A percentile compares a stretch with the other conserved stretches of the same genome.
phyloP scores from a whole-genome alignment of 192 early-diverging fungal genomes.

The Linnemannia exigua region DNA sequence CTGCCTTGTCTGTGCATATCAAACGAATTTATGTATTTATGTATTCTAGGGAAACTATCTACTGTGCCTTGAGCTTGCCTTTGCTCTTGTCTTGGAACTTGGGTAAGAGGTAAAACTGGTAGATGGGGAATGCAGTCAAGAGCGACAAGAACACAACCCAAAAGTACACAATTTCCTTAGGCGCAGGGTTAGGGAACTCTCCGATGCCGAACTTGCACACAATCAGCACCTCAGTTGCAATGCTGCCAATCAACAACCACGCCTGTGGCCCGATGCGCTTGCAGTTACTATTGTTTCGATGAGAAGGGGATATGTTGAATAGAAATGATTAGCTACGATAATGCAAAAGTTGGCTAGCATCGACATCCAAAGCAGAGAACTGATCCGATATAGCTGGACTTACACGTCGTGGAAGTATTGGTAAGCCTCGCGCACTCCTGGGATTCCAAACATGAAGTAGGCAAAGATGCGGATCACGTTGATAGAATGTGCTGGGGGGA shows the following conservation, averaged over 20 bases:
- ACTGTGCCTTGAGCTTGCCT: slow-evolving; percentile 21
- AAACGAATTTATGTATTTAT: background rate
- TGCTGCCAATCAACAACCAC: slow-evolving; percentile 90
- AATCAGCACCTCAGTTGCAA: slow-evolving; percentile 94
- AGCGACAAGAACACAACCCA: slow-evolving; percentile 76
- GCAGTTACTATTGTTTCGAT: slow-evolving; percentile 66
- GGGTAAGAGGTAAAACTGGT: slow-evolving; percentile 71
- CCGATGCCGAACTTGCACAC: slow-evolving; percentile 89
- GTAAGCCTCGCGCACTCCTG: slow-evolving; percentile 91
- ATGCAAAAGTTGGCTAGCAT: background rate
- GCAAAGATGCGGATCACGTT: slow-evolving; percentile 83
- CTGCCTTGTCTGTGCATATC: slow-evolving; percentile 19
- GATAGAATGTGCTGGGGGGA: slow-evolving; percentile 88
- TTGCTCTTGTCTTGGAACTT: slow-evolving; percentile 26
- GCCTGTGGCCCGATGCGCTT: slow-evolving; percentile 95
- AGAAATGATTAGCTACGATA: background rate
- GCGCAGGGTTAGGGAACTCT: slow-evolving; percentile 88
- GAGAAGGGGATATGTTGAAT: background rate
- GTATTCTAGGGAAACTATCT: background rate
- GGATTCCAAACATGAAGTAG: slow-evolving; percentile 89
- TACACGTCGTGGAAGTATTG: slow-evolving; percentile 82
- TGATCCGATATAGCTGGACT: background rate
- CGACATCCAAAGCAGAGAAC: background rate
- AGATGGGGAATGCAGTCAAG: slow-evolving; percentile 80
- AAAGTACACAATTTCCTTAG: slow-evolving; percentile 75